Evolutionary conservation across 2,329 filamentous ascomycete species (phyloP), one percentile per base, ranked within the genome.

Genomic region (Aphanocladium album): DNA sequence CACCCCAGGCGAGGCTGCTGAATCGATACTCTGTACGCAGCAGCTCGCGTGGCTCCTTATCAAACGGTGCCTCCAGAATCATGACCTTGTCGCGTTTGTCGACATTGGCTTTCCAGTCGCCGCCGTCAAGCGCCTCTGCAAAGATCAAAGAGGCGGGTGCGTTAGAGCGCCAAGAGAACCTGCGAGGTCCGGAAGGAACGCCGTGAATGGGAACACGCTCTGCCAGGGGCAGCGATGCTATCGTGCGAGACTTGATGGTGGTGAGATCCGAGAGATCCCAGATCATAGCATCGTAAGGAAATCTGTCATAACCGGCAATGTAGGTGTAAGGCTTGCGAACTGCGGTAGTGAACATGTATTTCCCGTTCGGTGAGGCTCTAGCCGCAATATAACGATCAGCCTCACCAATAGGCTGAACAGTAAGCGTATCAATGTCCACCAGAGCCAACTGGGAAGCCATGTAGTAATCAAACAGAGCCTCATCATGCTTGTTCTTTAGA

Each of bases 401-500:
- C 7, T 37, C 25, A 7, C 57, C 57, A 17, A 59, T 52, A 27
- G 37, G 25, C 39, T 53, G 25, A 23, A 52, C 47, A 7, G 37
- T 27, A 25, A 59, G 57, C 16, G 49, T 45, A 12, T 46, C 57
- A 7, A 41, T 37, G 25, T 52, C 57, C 9, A 59, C 49, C 25
- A 59, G 33, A 14, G 57, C 57, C 27, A 53, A 37, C 47, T 59
- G 57, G 9, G 57, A 59, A 33, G 47, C 47, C 27, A 41, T 41
- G 49, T 59, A 59, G 37, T 53, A 39, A 16, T 59, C 57, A 45
- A 59, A 59, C 37, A 46, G 23, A 16, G 17, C 49, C 23, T 59
- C 57, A 46, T 59, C 57, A 23, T 59, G 47, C 39, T 59, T 45
- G 27, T 59, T 46, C 25, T 53, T 59, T 35, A 59, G 49, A 12